These are phyloP conservation scores for Aspergillus sclerotioniger DNA, from an alignment of 495 filamentous ascomycete genomes.

Conservation along the genomic window DNA sequence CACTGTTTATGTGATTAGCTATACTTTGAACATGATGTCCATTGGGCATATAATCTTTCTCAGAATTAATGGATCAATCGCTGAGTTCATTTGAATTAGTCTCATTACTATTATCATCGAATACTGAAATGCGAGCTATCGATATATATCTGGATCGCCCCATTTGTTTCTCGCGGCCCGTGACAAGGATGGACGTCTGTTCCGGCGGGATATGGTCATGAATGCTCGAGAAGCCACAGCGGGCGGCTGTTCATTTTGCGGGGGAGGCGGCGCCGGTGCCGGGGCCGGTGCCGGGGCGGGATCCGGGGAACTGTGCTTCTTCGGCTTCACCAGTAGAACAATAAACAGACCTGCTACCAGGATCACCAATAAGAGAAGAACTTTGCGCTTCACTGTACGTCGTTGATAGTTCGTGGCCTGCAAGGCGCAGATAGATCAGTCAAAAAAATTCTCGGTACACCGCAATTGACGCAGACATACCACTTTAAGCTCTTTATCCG, in stretches of 20 bases:
- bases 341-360: conserved; percentile 85
- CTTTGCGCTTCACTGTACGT: conserved; percentile 83
- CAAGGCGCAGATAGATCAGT: conserved; percentile 6
- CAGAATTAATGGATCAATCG: neutral
- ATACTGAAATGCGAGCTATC: conserved; percentile 24
- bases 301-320: conserved; percentile 39
- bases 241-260: conserved; percentile 14
- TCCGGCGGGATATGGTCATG: conserved; percentile 18
- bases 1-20: neutral
- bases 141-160: conserved; percentile 43
- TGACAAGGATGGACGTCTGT: conserved; percentile 24
- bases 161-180: conserved; percentile 33
- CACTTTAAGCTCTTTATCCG: conserved; percentile 86
- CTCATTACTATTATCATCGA: conserved; percentile 11
- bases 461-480: conserved; percentile 41
- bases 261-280: conserved; percentile 11
- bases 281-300: conserved; percentile 24
- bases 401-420: conserved; percentile 83
- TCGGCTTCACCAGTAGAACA: conserved; percentile 80
- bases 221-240: conserved; percentile 9
- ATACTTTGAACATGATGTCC: neutral
- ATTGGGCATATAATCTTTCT: neutral
- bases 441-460: neutral
- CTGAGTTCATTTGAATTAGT: neutral
- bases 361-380: conserved; percentile 81